These are phyloP conservation scores for Aureobasidium namibiae DNA, from an alignment of 2,329 filamentous ascomycete genomes.

Conservation along the genomic window DNA sequence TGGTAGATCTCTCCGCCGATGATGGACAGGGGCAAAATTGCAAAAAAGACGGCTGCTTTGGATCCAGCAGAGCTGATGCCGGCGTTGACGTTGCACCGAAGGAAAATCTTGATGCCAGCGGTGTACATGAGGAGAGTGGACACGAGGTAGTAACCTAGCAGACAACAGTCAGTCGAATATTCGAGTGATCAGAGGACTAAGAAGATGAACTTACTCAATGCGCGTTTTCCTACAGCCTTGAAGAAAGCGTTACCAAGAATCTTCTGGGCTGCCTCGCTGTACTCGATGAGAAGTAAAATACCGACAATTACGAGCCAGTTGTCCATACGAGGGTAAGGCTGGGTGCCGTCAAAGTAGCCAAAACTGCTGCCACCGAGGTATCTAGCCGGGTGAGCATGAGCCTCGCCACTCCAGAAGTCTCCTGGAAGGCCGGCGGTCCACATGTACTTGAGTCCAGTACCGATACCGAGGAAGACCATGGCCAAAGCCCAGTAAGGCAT, in stretches of 20 bases:
- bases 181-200: neutral
- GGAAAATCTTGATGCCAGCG: slow-evolving; percentile 23
- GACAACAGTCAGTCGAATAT: neutral
- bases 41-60: slow-evolving; percentile 21
- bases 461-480: slow-evolving; percentile 25
- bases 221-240: slow-evolving; percentile 33
- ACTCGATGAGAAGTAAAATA: slow-evolving; percentile 34
- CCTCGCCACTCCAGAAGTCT: slow-evolving; percentile 27
- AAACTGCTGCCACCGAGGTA: slow-evolving; percentile 28
- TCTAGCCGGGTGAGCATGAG: slow-evolving; percentile 33
- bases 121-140: slow-evolving; percentile 24
- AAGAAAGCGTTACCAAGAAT: slow-evolving; percentile 29
- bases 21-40: slow-evolving; percentile 15
- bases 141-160: slow-evolving; percentile 22
- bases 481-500: slow-evolving; percentile 28
- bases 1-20: slow-evolving; percentile 21
- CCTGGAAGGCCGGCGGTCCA: slow-evolving; percentile 34
- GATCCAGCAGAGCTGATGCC: slow-evolving; percentile 16
- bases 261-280: slow-evolving; percentile 28
- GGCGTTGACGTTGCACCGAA: slow-evolving; percentile 16
- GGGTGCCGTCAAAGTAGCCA: slow-evolving; percentile 23
- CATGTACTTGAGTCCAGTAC: slow-evolving; percentile 34
- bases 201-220: slow-evolving; percentile 33
- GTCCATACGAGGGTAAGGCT: slow-evolving; percentile 34
- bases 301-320: slow-evolving; percentile 38